Base-by-base conservation (phyloP, 2,329 filamentous ascomycete species). In the Juglanconis oblonga region DNA sequence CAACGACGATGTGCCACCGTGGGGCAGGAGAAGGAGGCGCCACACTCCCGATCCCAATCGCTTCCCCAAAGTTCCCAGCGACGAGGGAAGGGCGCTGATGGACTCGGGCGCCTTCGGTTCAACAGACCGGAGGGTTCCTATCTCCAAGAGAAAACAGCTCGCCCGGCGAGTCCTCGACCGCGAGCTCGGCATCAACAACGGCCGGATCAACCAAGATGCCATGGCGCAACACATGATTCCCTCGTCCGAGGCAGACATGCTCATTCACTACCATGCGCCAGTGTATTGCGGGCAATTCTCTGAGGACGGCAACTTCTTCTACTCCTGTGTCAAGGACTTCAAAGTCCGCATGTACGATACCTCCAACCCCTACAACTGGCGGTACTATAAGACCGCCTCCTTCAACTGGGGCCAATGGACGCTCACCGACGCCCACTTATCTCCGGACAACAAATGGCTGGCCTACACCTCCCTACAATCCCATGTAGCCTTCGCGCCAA, bases 261-360 rank as follows among this genome's bases (percentile, higher is more conserved):
- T 97, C 63, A 88, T 98, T 63, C 90, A 96, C 68, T 96, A 93
- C 71, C 86, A 93, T 58, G 83, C 88, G 5, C 87, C 91, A 45
- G 93, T 95, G 56, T 98, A 98, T 70, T 97, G 92, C 3, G 95
- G 95, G 1, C 94, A 98, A 71, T 99, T 98, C 72, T 97, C 92
- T 0, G 91, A 96, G 65, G 95, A 99, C 68, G 95, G 95, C 32
- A 96, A 97, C 73, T 98, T 98, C 78, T 98, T 97, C 78, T 98
- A 94, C 71, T 88, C 89, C 5, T 95, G 90, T 69, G 90, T 89
- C 9, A 92, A 97, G 73, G 93, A 98, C 74, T 97, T 97, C 77
- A 89, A 87, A 67, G 92, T 99, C 9, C 89, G 93, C 56, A 93
- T 99, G 91, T 99, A 98, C 74, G 94, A 98, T 73, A 98, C 95